These are phyloP conservation scores for Flaveria sonorensis DNA, from an alignment of 129 eudicot genomes.

Conservation along the genomic window DNA sequence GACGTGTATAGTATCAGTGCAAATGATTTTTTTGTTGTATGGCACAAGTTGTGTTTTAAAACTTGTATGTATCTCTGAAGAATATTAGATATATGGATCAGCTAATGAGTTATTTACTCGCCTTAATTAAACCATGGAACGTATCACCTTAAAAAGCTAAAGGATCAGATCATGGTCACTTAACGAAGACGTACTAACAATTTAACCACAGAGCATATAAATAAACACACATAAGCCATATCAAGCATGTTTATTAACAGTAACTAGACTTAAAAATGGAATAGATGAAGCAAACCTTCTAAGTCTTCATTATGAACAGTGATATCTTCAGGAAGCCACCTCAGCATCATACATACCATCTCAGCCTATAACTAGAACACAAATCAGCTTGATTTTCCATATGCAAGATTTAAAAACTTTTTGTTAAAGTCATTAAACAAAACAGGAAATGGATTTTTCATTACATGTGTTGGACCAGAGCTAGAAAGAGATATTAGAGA, in stretches of 20 bases:
- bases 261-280: not conserved
- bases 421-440: conserved; percentile 6
- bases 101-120: not conserved
- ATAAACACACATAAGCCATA: conserved; percentile 3
- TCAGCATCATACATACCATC: conserved; percentile 81
- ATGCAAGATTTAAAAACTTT: conserved; percentile 14
- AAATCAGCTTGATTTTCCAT: conserved; percentile 38
- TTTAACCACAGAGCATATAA: not conserved
- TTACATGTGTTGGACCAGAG: conserved; percentile 88
- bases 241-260: not conserved
- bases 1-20: not conserved
- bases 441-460: conserved; percentile 19
- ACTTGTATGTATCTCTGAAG: not conserved
- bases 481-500: conserved; percentile 63
- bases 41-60: conserved; percentile 6
- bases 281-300: conserved; percentile 57
- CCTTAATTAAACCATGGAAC: not conserved
- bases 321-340: conserved; percentile 99
- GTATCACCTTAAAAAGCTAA: not conserved
- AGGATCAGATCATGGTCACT: conserved; percentile 2
- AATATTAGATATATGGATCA: not conserved
- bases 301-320: conserved; percentile 97
- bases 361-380: conserved; percentile 70
- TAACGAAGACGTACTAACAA: not conserved
- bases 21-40: conserved; percentile 1